phyloP scores from a whole-genome alignment of 495 filamentous ascomycete species.

The Stereocaulon alpinum region DNA sequence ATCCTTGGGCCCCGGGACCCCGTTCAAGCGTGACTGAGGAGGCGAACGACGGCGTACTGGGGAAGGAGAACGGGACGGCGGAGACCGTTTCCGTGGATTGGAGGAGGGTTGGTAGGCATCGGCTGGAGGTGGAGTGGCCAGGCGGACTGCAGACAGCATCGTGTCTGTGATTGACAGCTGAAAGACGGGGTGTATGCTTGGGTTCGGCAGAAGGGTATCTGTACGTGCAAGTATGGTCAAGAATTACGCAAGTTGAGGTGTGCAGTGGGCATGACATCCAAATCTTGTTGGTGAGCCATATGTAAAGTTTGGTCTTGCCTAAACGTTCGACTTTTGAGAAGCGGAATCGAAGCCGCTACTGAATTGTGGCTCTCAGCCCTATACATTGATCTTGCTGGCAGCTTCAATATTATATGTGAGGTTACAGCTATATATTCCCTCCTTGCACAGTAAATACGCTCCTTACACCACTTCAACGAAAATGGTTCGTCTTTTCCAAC shows the following conservation, averaged over 20 bases:
- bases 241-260: too few relatives aligned
- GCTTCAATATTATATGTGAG: too few relatives aligned
- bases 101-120: constrained; percentile 38
- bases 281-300: too few relatives aligned
- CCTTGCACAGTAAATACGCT: constrained; percentile 1
- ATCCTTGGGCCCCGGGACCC: constrained; percentile 34
- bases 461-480: constrained; percentile 7
- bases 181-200: too few relatives aligned
- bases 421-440: not conserved
- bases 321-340: too few relatives aligned
- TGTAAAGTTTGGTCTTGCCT: too few relatives aligned
- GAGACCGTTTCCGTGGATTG: constrained; percentile 50
- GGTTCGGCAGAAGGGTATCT: not conserved
- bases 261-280: too few relatives aligned
- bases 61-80: constrained; percentile 53
- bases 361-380: not conserved
- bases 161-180: constrained; percentile 17
- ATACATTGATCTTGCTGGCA: too few relatives aligned
- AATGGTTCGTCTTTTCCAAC: constrained; percentile 4
- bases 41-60: constrained; percentile 51
- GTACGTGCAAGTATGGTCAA: too few relatives aligned
- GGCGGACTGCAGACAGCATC: constrained; percentile 56
- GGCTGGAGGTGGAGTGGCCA: constrained; percentile 54
- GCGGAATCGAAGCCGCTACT: not conserved
- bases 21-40: constrained; percentile 32